These are phyloP conservation scores for Puccinia horiana DNA, from an alignment of 1,284 basidiomycete genomes.

Conservation along the genomic window DNA sequence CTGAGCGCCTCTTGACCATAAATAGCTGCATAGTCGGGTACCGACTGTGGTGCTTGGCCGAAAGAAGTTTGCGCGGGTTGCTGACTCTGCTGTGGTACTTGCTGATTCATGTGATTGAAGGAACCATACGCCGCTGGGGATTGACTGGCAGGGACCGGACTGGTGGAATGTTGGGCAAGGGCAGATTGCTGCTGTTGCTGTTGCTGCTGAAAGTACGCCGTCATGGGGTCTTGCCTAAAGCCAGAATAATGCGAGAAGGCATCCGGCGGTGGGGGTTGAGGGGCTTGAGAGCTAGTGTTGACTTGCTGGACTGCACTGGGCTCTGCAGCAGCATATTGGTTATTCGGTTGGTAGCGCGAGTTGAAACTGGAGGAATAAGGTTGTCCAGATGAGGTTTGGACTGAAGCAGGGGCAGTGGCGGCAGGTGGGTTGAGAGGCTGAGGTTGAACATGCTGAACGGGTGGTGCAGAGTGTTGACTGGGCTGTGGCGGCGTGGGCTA, in stretches of 20 bases:
- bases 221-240: slow-evolving; percentile 47
- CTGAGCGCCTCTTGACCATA: slow-evolving; percentile 47
- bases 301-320: slow-evolving; percentile 11
- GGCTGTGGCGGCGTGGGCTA: slow-evolving; percentile 9
- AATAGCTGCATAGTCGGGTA: slow-evolving; percentile 45
- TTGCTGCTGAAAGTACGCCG: slow-evolving; percentile 43
- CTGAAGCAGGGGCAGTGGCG: neutral
- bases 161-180: slow-evolving; percentile 37
- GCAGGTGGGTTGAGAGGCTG: slow-evolving; percentile 28
- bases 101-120: slow-evolving; percentile 46
- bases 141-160: slow-evolving; percentile 40
- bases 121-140: slow-evolving; percentile 36
- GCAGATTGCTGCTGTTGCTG: slow-evolving; percentile 48
- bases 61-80: slow-evolving; percentile 38
- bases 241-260: slow-evolving; percentile 44
- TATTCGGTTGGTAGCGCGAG: slow-evolving; percentile 39
- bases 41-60: slow-evolving; percentile 40
- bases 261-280: slow-evolving; percentile 38
- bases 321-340: slow-evolving; percentile 38
- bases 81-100: slow-evolving; percentile 43
- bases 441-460: slow-evolving; percentile 33
- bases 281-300: slow-evolving; percentile 26
- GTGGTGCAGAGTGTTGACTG: slow-evolving; percentile 18
- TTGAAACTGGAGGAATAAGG: slow-evolving; percentile 32
- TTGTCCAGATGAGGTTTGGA: slow-evolving; percentile 14